Conservation (phyloP, 805 yeast genomes). For the Pichia pseudocactophila region DNA sequence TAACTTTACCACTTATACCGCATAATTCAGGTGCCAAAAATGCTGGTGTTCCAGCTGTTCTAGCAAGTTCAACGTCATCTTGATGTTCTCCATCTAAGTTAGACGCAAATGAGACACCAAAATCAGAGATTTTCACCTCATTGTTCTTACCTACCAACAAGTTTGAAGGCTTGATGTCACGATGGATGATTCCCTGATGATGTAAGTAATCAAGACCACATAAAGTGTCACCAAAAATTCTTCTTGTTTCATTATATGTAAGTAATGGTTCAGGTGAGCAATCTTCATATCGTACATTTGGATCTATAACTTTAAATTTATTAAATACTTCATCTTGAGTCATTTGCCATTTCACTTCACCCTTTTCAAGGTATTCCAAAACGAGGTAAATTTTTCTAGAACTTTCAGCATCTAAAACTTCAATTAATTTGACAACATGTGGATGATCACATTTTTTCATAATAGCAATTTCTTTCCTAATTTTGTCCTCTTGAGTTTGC, state of each 20-base stretch:
- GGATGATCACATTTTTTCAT: slow-evolving; percentile 90
- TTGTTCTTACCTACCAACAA: slow-evolving; percentile 61
- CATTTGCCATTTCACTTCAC: slow-evolving; percentile 82
- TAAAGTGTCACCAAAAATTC: slow-evolving; percentile 73
- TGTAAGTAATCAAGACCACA: slow-evolving; percentile 87
- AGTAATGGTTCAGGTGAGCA: slow-evolving; percentile 48
- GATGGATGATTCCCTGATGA: slow-evolving; percentile 81
- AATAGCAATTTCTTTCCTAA: slow-evolving; percentile 83
- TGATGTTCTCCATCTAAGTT: slow-evolving; percentile 44
- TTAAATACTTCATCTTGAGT: slow-evolving; percentile 18
- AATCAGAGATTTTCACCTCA: slow-evolving; percentile 87
- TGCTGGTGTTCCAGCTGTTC: slow-evolving; percentile 97
- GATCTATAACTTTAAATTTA: slow-evolving; percentile 9
- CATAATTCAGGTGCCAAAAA: slow-evolving; percentile 94
- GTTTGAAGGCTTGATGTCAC: slow-evolving; percentile 91
- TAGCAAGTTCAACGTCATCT: slow-evolving; percentile 76
- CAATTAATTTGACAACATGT: slow-evolving; percentile 78
- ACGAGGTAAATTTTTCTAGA: slow-evolving; percentile 85
- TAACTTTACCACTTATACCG: slow-evolving; percentile 39
- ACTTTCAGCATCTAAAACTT: slow-evolving; percentile 78
- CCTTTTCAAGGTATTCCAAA: slow-evolving; percentile 80
- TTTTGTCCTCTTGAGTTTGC: slow-evolving; percentile 51
- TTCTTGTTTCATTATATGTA: slow-evolving; percentile 56
- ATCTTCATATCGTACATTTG: slow-evolving; percentile 5
- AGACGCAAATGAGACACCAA: slow-evolving; percentile 82